Conservation (phyloP, 2,329 filamentous ascomycete species). For the Hymenoscyphus fructigenus region DNA sequence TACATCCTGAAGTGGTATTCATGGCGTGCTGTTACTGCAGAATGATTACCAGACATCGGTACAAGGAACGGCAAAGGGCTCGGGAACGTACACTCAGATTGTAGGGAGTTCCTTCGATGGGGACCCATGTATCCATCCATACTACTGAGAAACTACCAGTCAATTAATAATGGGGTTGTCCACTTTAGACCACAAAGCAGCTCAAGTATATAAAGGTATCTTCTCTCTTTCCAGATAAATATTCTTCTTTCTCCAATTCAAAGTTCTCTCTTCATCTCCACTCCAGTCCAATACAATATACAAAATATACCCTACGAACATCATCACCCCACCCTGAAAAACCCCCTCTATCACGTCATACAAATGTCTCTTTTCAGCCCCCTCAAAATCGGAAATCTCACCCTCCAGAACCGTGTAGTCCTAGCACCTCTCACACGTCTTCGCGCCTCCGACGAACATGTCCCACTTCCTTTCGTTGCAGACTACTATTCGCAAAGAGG, state of each 20-base stretch:
- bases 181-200: background rate
- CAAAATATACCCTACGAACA: too few species aligned
- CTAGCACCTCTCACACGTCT: slow-evolving; percentile 58
- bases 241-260: background rate
- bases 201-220: background rate
- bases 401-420: slow-evolving; percentile 47
- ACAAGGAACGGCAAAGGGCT: background rate
- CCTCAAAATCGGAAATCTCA: slow-evolving; percentile 42
- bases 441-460: slow-evolving; percentile 48
- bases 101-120: background rate
- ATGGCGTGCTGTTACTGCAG: too few species aligned
- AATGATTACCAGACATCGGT: too few species aligned
- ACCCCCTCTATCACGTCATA: background rate
- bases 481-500: slow-evolving; percentile 56
- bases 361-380: slow-evolving; percentile 43
- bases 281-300: background rate
- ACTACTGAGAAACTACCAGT: background rate
- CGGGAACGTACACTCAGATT: background rate
- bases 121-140: background rate
- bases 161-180: background rate
- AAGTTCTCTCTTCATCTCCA: background rate
- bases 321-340: too few species aligned
- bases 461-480: slow-evolving; percentile 44
- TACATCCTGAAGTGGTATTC: too few species aligned
- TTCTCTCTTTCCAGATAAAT: background rate